Percentiles rank a stretch among this genome's conserved stretches.
Evolutionary conservation across 2,329 filamentous ascomycete genomes (phyloP).

Genomic region (Stemphylium lycopersici): DNA sequence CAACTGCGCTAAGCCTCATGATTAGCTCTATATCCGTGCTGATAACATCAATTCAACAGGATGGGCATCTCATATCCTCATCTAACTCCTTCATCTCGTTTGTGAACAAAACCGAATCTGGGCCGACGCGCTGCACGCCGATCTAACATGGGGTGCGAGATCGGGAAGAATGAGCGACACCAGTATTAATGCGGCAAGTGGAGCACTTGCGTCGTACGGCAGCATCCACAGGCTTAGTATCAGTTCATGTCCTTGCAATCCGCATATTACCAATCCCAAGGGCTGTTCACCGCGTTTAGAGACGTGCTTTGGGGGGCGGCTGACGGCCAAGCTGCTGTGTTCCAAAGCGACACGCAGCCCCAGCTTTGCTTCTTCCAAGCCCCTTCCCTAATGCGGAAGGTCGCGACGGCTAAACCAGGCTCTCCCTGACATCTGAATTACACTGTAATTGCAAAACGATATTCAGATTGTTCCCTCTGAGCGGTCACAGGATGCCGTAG

Average conservation of each 20-base stretch:
- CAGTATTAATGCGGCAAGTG: constrained; percentile 7
- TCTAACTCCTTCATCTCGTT: neutral
- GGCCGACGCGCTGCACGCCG: neutral
- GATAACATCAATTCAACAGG: neutral
- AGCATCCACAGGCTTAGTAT: neutral
- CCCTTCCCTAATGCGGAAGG: neutral
- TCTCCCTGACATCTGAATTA: neutral
- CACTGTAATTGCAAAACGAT: neutral
- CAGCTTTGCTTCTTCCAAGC: too few species aligned
- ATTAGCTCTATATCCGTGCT: neutral
- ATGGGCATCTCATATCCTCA: neutral
- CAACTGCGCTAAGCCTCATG: neutral
- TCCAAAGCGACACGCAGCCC: neutral
- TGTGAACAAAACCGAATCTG: neutral
- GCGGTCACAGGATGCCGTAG: neutral
- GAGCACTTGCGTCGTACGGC: constrained; percentile 2
- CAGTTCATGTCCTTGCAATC: neutral
- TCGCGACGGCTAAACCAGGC: neutral
- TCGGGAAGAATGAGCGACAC: neutral
- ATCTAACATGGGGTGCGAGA: neutral
- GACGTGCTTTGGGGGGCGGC: neutral
- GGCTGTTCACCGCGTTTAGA: neutral
- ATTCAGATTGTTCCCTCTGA: neutral
- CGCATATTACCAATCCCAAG: neutral
- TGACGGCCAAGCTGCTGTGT: neutral